Evolutionary conservation across 1,139 yeast species (phyloP).

Genomic region (Lodderomyces oxycetoniae): DNA sequence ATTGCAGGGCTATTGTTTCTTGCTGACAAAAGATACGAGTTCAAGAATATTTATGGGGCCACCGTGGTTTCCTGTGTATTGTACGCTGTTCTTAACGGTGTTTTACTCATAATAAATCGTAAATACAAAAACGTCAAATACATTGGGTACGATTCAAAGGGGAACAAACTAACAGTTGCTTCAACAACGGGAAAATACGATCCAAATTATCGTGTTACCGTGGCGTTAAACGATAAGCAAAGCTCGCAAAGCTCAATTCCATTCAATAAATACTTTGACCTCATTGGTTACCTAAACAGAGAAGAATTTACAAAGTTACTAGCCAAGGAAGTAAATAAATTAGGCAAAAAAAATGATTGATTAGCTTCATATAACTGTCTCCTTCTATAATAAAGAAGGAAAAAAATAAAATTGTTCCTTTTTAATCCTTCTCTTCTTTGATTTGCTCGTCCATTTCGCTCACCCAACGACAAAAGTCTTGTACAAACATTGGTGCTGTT

Average conservation of each 20-base stretch:
- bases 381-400: conserved; percentile 1
- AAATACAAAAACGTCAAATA: conserved; percentile 53
- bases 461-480: conserved; percentile 42
- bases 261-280: conserved; percentile 44
- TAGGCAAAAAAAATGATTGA: conserved; percentile 16
- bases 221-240: conserved; percentile 28
- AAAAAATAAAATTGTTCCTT: too few relatives aligned
- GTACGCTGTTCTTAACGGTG: conserved; percentile 49
- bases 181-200: conserved; percentile 38
- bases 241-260: conserved; percentile 20
- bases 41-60: conserved; percentile 33
- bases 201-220: conserved; percentile 33
- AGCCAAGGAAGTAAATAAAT: conserved; percentile 21
- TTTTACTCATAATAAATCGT: conserved; percentile 43
- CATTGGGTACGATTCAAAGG: conserved; percentile 44
- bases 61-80: conserved; percentile 40
- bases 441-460: conserved; percentile 50
- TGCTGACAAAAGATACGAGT: conserved; percentile 58
- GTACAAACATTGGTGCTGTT: conserved; percentile 47
- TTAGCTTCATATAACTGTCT: conserved; percentile 2
- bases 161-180: conserved; percentile 33
- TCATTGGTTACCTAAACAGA: conserved; percentile 42
- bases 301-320: conserved; percentile 34
- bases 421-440: conserved; percentile 9
- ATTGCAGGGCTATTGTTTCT: conserved; percentile 63